phyloP scores from a whole-genome alignment of 2,329 filamentous ascomycete species.

The Phialocephala sp. region DNA sequence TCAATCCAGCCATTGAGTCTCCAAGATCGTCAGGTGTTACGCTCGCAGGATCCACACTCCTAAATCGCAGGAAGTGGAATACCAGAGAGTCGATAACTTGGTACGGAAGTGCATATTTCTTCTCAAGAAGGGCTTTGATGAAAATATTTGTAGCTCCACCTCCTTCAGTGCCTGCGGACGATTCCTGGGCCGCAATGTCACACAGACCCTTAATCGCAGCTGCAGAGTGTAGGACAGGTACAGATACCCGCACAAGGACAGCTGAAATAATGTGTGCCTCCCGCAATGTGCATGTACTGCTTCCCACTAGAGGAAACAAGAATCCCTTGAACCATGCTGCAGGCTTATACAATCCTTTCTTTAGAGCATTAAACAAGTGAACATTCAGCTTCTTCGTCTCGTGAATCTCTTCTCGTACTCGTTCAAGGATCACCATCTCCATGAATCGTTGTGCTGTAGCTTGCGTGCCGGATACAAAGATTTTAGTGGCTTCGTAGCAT shows the following conservation, averaged over 20 bases:
- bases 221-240: conserved; percentile 90
- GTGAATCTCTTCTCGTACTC: conserved; percentile 91
- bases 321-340: conserved; percentile 97
- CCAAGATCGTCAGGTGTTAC: conserved; percentile 48
- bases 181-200: conserved; percentile 92
- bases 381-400: conserved; percentile 96
- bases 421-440: conserved; percentile 83
- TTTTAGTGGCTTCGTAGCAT: conserved; percentile 85
- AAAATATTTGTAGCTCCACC: conserved; percentile 95
- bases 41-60: conserved; percentile 67
- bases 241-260: conserved; percentile 81
- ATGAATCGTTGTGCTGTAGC: conserved; percentile 83
- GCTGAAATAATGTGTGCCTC: conserved; percentile 92
- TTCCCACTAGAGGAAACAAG: conserved; percentile 85
- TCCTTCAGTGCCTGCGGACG: conserved; percentile 79
- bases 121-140: conserved; percentile 90
- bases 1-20: conserved; percentile 60
- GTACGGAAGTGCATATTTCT: conserved; percentile 95
- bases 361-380: conserved; percentile 91
- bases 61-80: conserved; percentile 94
- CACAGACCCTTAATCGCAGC: conserved; percentile 90
- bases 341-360: conserved; percentile 92
- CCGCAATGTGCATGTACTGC: conserved; percentile 86
- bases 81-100: conserved; percentile 94
- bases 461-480: conserved; percentile 88